Base-by-base conservation (phyloP, 257 asterid species). In the Solanum paucissectum region DNA sequence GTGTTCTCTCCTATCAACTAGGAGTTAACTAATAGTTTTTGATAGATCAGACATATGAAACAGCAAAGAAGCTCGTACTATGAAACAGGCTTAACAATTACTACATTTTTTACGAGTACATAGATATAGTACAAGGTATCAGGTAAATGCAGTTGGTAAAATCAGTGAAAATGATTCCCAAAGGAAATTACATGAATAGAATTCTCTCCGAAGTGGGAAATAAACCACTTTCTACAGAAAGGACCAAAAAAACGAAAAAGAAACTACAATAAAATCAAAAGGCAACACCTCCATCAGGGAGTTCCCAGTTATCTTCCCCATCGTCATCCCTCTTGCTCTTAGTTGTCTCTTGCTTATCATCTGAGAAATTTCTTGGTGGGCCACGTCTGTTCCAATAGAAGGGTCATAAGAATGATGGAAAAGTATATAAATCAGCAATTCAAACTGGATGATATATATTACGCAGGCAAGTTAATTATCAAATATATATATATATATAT, bases 281-380 rank as follows among this genome's bases (percentile, higher is more conserved):
- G 90, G 97, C 94, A 87, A 95, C 87, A 88, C 49, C 92, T 37
- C 93, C 94, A 6, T 81, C 88, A 37, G 97, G 97, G 23, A 94
- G 92, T 29, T 93, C 98, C 98, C 98, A 94, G 92, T 95, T 95
- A 88, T 93, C 97, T 36, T 91, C 91, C 6, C 90, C 95, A 0
- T 93, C 94, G 3, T 91, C 95, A 0, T 55, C 90, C 85, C 91
- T 90, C 87, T 46, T 46, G 42, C 11, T 81, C 68, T 46, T 81
- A 46, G 85, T 7, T 8, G 71, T 72, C 88, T 90, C 95, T 86
- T 88, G 91, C 84, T 40, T 90, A 68, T 91, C 98, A 58, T 66
- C 90, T 3, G 89, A 87, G 44, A 86, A 52, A 68, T 18, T 55
- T 86, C 94, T 90, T 23, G 85, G 85, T 44, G 85, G 85, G 27